Evolutionary conservation across 306 rosid species (phyloP), one percentile per base, ranked within the genome.

Genomic region (Sphenostylis stenocarpa): DNA sequence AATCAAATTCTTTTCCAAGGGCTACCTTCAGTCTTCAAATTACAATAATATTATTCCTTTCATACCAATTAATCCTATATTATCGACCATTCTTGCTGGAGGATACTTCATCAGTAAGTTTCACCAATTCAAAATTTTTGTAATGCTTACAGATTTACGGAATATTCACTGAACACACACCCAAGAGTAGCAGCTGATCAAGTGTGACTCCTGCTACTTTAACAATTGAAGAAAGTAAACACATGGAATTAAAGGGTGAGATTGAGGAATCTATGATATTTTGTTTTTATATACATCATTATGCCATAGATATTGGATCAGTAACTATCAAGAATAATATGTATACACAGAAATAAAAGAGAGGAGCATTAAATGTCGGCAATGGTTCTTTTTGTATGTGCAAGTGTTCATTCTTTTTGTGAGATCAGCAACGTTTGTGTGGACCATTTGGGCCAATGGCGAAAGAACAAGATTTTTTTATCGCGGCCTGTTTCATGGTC

Each of bases 371-470:
- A 47, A 61, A 10, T 33, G 77, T 73, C 61, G 73, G 80, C 77
- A 83, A 58, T 31, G 36, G 75, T 43, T 48, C 66, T 58, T 75
- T n/a, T 49, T 49, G 52, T 26, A 3, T 12, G 4, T 17, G 19
- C 69, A 67, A 47, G 67, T 34, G 49, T 49, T 58, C 48, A 67
- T 58, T 49, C 68, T 69, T 68, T 73, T 67, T 49, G 17, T 77
- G 28, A 48, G 53, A 73, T 65, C 23, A 73, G 39, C 2, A 77
- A 38, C 49, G 49, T 38, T 26, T 23, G 69, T 81, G 66, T 78
- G 84, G 88, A 75, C 81, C 79, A 81, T 81, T 81, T 81, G 84
- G 76, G 58, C 70, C 79, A 81, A 72, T 72, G 39, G 61, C 26
- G 74, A 48, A 77, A 73, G 78, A 67, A 60, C 20, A 21, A 65